Percentiles rank a stretch among this genome's conserved stretches.
phyloP scores from a whole-genome alignment of 1,284 basidiomycete genomes.

The Pseudozyma sp. region DNA sequence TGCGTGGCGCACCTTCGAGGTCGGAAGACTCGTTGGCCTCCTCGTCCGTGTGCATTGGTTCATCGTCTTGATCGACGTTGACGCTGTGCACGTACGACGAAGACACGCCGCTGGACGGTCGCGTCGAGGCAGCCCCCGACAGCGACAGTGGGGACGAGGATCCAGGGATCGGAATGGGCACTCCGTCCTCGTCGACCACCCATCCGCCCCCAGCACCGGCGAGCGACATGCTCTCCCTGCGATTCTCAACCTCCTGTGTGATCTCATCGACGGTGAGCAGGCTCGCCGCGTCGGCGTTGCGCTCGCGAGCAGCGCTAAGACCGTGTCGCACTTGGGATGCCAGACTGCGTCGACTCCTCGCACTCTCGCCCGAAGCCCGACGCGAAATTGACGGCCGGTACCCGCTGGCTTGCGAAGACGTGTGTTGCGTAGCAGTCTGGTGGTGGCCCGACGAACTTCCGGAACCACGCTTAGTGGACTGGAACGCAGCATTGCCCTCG shows the following conservation, averaged over 20 bases:
- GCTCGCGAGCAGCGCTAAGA: constrained; percentile 71
- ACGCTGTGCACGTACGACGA: constrained; percentile 66
- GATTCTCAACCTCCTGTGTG: constrained; percentile 92
- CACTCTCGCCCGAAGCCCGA: constrained; percentile 56
- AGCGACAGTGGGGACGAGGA: constrained; percentile 26
- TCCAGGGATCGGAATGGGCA: constrained; percentile 57
- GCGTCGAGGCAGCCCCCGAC: constrained; percentile 44
- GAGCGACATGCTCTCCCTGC: constrained; percentile 73
- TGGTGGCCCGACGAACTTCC: constrained; percentile 9
- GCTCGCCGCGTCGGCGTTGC: constrained; percentile 83
- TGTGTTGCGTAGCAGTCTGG: constrained; percentile 15
- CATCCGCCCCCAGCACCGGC: constrained; percentile 43
- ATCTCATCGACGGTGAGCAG: constrained; percentile 97
- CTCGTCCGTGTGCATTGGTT: constrained; percentile 63
- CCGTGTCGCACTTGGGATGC: constrained; percentile 53
- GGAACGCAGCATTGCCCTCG: constrained; percentile 24
- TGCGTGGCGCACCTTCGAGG: constrained; percentile 30
- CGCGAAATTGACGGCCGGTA: constrained; percentile 44
- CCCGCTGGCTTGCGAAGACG: constrained; percentile 21
- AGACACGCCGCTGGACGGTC: constrained; percentile 50
- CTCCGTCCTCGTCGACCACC: constrained; percentile 67
- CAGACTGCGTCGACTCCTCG: constrained; percentile 52
- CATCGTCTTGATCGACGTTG: constrained; percentile 70
- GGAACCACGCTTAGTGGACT: constrained; percentile 16
- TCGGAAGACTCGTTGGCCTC: constrained; percentile 61